A percentile compares a stretch with the other conserved stretches of the same genome.
phyloP scores from a whole-genome alignment of 2,329 filamentous ascomycete species.

The Aspergillus tubingensis region DNA sequence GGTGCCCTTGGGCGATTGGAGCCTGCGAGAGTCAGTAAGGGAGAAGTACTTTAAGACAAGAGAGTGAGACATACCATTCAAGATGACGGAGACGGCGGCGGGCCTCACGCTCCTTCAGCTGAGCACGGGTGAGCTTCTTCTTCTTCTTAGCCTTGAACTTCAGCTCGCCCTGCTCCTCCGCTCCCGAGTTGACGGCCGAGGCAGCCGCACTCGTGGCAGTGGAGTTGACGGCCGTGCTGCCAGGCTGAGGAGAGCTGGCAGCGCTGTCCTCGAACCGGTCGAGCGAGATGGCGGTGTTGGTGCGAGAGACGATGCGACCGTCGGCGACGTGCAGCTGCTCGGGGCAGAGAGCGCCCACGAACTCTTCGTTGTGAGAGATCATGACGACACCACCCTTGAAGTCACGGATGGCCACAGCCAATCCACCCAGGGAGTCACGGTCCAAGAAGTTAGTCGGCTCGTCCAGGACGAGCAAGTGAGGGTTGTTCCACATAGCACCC shows the following conservation, averaged over 20 bases:
- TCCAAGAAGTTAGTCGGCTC: slow-evolving; percentile 99
- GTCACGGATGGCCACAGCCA: slow-evolving; percentile 96
- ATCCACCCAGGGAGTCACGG: slow-evolving; percentile 91
- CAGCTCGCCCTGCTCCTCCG: slow-evolving; percentile 75
- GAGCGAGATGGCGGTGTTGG: slow-evolving; percentile 69
- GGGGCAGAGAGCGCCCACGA: slow-evolving; percentile 90
- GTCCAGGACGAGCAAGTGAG: slow-evolving; percentile 93
- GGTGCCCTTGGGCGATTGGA: slow-evolving; percentile 83
- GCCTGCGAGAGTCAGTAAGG: slow-evolving; percentile 56
- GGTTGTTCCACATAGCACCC: slow-evolving; percentile 98
- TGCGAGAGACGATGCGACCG: slow-evolving; percentile 82
- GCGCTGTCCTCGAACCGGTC: slow-evolving; percentile 86
- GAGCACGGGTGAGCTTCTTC: slow-evolving; percentile 98
- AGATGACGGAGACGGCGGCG: slow-evolving; percentile 82
- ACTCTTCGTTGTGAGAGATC: slow-evolving; percentile 99
- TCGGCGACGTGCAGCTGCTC: slow-evolving; percentile 96
- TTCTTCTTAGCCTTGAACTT: slow-evolving; percentile 90
- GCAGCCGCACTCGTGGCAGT: slow-evolving; percentile 61
- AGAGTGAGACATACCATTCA: slow-evolving; percentile 51
- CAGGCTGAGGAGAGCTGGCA: slow-evolving; percentile 58
- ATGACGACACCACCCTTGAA: slow-evolving; percentile 98
- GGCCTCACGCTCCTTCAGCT: slow-evolving; percentile 90
- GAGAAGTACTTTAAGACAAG: not conserved
- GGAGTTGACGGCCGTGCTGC: slow-evolving; percentile 59
- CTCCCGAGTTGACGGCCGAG: slow-evolving; percentile 75